These are phyloP conservation scores for Daphne laureola DNA, from an alignment of 441 rosid genomes.

Conservation along the genomic window DNA sequence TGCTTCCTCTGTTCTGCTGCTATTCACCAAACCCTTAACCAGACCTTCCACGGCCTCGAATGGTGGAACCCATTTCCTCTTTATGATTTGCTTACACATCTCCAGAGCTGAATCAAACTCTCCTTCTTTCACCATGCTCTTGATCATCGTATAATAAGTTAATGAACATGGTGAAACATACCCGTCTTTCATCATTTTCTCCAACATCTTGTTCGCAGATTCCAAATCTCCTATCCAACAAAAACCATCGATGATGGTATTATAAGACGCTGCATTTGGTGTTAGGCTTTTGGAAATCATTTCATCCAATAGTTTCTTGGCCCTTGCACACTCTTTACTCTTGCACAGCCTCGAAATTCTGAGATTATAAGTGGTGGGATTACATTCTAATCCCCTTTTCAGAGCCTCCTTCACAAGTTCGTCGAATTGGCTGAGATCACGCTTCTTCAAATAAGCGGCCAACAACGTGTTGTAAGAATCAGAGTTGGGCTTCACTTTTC, in stretches of 20 bases:
- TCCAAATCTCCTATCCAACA: constrained; percentile 21
- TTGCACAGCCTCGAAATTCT: constrained; percentile 20
- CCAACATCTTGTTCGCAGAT: constrained; percentile 20
- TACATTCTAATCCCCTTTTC: constrained; percentile 19
- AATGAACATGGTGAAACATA: constrained; percentile 16
- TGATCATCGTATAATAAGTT: constrained; percentile 16
- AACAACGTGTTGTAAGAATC: constrained; percentile 16
- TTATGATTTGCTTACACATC: constrained; percentile 19
- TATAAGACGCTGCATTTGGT: constrained; percentile 20
- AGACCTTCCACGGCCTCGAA: constrained; percentile 21
- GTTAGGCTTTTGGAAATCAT: constrained; percentile 16
- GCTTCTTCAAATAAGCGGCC: constrained; percentile 16
- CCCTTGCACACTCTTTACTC: constrained; percentile 20
- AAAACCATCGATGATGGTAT: constrained; percentile 18
- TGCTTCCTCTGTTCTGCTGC: constrained; percentile 19
- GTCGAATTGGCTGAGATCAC: constrained; percentile 15
- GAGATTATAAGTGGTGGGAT: constrained; percentile 13
- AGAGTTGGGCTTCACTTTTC: constrained; percentile 12
- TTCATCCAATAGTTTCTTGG: constrained; percentile 21
- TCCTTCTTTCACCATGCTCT: constrained; percentile 23
- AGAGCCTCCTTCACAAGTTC: constrained; percentile 15
- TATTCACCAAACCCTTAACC: constrained; percentile 20
- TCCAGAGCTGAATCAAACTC: constrained; percentile 23
- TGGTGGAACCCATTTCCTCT: constrained; percentile 28
- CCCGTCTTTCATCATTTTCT: constrained; percentile 19